Percentiles rank a stretch among this genome's conserved stretches.
These are phyloP conservation scores for Phytopythium mirpurense DNA, from an alignment of 352 stramenopile species.

Conservation along the genomic window DNA sequence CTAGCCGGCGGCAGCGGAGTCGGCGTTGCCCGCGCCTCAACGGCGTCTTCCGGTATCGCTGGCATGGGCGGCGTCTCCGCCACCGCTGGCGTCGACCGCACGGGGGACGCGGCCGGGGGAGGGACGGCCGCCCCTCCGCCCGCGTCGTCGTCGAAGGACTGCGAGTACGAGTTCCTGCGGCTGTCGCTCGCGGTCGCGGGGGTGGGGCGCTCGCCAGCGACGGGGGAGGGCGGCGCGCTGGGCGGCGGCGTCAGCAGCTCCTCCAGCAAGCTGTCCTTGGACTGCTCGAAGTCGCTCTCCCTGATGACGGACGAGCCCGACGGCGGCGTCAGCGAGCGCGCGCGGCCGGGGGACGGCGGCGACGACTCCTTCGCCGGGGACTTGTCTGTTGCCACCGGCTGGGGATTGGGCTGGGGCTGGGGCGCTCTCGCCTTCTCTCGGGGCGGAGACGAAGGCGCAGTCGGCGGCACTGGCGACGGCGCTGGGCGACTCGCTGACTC, in stretches of 20 bases:
- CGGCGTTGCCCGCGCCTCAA: background rate
- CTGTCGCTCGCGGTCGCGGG: background rate
- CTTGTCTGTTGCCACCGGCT: too few relatives aligned
- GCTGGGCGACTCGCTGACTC: background rate
- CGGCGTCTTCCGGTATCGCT: background rate
- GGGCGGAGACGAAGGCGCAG: slow-evolving; percentile 7
- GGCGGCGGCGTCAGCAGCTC: slow-evolving; percentile 35
- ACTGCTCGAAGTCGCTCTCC: slow-evolving; percentile 61
- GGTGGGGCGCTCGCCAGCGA: background rate
- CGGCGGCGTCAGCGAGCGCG: slow-evolving; percentile 35
- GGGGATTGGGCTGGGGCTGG: too few relatives aligned
- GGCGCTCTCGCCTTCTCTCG: slow-evolving; percentile 3
- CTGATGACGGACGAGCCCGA: slow-evolving; percentile 34
- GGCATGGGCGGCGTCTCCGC: background rate
- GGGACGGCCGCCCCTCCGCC: too few relatives aligned
- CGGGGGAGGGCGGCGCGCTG: slow-evolving; percentile 11
- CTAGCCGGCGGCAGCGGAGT: too few relatives aligned
- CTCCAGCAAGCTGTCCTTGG: slow-evolving; percentile 62
- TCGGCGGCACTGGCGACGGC: slow-evolving; percentile 2
- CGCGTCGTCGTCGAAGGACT: slow-evolving; percentile 38
- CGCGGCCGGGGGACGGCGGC: slow-evolving; percentile 22
- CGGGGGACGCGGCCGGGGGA: too few relatives aligned
- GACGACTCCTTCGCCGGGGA: background rate
- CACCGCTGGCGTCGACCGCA: too few relatives aligned
- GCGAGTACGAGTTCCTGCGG: background rate